These are phyloP conservation scores for Fusarium stilboides DNA, from an alignment of 2,329 filamentous ascomycete species.

Conservation along the genomic window DNA sequence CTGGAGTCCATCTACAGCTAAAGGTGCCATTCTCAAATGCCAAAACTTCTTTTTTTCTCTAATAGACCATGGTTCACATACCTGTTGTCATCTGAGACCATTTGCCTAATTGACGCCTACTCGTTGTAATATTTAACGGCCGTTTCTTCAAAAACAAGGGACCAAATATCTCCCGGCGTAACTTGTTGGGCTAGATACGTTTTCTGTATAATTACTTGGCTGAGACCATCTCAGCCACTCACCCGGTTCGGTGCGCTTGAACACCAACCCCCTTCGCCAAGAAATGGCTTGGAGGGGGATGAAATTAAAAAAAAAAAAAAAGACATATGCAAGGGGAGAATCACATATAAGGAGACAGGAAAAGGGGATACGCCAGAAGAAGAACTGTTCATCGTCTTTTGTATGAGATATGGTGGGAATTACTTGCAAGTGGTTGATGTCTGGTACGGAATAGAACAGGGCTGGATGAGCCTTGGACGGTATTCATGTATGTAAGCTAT, in stretches of 20 bases:
- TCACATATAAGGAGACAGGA: not conserved
- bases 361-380: not conserved
- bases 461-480: constrained; percentile 9
- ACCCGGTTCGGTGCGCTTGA: constrained; percentile 9
- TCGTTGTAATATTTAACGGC: constrained; percentile 47
- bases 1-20: constrained; percentile 80
- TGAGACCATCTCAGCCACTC: constrained; percentile 34
- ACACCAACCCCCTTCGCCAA: constrained; percentile 23
- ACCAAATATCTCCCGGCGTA: constrained; percentile 9
- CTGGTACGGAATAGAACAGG: constrained; percentile 24
- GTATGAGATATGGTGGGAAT: constrained; percentile 8
- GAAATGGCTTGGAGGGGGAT: constrained; percentile 15
- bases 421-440: constrained; percentile 4
- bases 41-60: constrained; percentile 21
- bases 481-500: constrained; percentile 26
- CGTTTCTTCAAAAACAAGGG: constrained; percentile 18
- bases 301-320: constrained; percentile 4
- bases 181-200: constrained; percentile 12
- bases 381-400: constrained; percentile 5
- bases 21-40: constrained; percentile 17
- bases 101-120: constrained; percentile 39
- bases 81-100: constrained; percentile 23
- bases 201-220: constrained; percentile 38
- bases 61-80: constrained; percentile 29
- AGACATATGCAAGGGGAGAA: constrained; percentile 29